Evolutionary conservation across 116 monocot species (phyloP), one percentile per base, ranked within the genome.

Genomic region (Zostera marina): DNA sequence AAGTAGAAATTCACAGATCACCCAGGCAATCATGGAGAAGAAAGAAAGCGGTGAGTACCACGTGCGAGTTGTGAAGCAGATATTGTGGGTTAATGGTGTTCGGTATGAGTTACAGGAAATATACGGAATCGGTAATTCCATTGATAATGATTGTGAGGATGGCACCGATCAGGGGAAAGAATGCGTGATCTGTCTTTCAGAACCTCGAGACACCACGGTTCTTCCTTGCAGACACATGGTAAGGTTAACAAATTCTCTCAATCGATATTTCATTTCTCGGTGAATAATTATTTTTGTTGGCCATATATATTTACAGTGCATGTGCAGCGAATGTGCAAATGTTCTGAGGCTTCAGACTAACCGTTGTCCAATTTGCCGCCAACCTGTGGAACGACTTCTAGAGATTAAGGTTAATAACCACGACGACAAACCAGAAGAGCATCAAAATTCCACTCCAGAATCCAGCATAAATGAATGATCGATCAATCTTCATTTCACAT

Each of bases 151-250:
- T 19, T 68, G 64, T 64, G 87, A n/a, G n/a, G n/a, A 93, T 61
- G 84, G 68, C 12, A 88, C 77, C 70, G 94, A 88, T 74, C 82
- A 88, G 22, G 94, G 84, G 51, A 94, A 88, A 73, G 94, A 94
- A 58, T 94, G 94, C 45, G 88, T 94, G 8, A 94, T 88, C 56
- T 94, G 88, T n/a, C 82, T 94, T 22, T 79, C 81, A 15, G 84
- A 94, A 63, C 88, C 88, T 55, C 72, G 85, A 42, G 88, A 94
- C 59, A 94, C 94, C 8, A 82, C 94, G 13, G 94, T 88, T 52
- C 79, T 94, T 17, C 94, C 94, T 22, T 94, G 94, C 77, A 75
- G 94, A 44, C 88, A 94, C 68, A 84, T 90, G 90, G 90, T 84
- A 73, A 57, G 48, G 49, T 45, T n/a, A n/a, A n/a, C n/a, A n/a